A percentile compares a stretch with the other conserved stretches of the same genome.
Conservation (phyloP, 78 protist genomes). For the Creolimax fragrantissima region DNA sequence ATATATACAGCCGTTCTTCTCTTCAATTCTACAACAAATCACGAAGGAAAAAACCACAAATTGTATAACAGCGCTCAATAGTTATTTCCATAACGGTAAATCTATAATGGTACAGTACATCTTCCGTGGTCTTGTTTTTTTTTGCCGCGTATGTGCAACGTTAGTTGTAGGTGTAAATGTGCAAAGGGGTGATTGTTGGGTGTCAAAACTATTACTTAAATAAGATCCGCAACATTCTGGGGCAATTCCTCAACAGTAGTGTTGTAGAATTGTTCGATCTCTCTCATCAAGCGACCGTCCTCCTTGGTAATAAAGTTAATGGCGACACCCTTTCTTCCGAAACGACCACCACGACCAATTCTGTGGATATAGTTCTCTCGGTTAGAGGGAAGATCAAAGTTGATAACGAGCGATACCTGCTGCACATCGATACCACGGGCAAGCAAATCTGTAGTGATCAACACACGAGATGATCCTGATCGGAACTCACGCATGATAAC, state of each 20-base stretch:
- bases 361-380: constrained; percentile 97
- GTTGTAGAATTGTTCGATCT: constrained; percentile 83
- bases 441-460: constrained; percentile 97
- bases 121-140: too few species aligned
- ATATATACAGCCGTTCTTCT: too few species aligned
- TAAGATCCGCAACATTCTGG: constrained; percentile 43
- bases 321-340: constrained; percentile 98
- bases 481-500: constrained; percentile 94
- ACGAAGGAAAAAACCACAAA: too few species aligned
- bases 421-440: constrained; percentile 99
- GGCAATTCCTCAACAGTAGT: constrained; percentile 97
- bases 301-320: constrained; percentile 93
- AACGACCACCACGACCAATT: constrained; percentile 97
- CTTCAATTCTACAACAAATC: too few species aligned
- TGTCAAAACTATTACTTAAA: too few species aligned
- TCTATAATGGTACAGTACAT: too few species aligned
- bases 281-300: constrained; percentile 83
- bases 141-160: too few species aligned
- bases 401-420: constrained; percentile 95
- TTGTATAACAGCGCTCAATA: too few species aligned
- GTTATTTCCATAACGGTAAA: too few species aligned
- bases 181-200: too few species aligned
- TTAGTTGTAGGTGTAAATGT: too few species aligned
- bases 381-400: constrained; percentile 96
- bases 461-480: constrained; percentile 87